Evolutionary conservation across 225 moss, liverwort and hornwort species (phyloP).

Genomic region (Bryoerythrophyllum caledonicum): DNA sequence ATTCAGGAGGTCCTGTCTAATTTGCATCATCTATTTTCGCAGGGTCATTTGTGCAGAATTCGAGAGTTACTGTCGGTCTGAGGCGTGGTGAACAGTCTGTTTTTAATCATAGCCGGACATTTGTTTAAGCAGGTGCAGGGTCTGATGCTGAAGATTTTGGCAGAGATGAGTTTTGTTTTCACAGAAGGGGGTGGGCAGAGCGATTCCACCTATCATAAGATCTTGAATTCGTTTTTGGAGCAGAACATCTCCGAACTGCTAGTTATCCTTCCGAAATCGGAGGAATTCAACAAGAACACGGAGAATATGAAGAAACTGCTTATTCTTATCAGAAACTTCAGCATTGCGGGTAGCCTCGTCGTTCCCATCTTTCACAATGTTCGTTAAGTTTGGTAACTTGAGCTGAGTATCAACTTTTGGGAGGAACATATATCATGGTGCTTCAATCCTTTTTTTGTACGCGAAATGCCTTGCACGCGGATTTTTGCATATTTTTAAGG

Average conservation of each 20-base stretch:
- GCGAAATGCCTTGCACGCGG: too few relatives aligned
- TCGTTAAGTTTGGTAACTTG: neutral
- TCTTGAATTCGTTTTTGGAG: neutral
- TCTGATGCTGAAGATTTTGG: constrained; percentile 39
- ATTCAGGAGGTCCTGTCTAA: too few relatives aligned
- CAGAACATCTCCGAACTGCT: neutral
- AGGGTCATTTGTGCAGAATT: neutral
- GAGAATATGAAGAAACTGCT: constrained; percentile 37
- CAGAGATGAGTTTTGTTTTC: constrained; percentile 29
- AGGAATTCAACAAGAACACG: neutral
- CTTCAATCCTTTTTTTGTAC: too few relatives aligned
- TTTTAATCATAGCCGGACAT: too few relatives aligned
- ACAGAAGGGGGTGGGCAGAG: neutral
- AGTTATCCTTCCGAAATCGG: neutral
- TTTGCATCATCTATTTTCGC: too few relatives aligned
- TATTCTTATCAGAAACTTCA: constrained; percentile 38
- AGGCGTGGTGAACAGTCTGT: too few relatives aligned
- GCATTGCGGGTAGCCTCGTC: constrained; percentile 33
- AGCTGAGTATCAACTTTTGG: too few relatives aligned
- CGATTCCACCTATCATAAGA: neutral
- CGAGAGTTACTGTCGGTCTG: too few relatives aligned
- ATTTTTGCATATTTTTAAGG: too few relatives aligned
- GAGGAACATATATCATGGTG: too few relatives aligned
- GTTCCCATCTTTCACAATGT: neutral
- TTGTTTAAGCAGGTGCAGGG: constrained; percentile 29